Evolutionary conservation across 1,284 basidiomycete species (phyloP).

Genomic region (Butyriboletus appendiculatus): DNA sequence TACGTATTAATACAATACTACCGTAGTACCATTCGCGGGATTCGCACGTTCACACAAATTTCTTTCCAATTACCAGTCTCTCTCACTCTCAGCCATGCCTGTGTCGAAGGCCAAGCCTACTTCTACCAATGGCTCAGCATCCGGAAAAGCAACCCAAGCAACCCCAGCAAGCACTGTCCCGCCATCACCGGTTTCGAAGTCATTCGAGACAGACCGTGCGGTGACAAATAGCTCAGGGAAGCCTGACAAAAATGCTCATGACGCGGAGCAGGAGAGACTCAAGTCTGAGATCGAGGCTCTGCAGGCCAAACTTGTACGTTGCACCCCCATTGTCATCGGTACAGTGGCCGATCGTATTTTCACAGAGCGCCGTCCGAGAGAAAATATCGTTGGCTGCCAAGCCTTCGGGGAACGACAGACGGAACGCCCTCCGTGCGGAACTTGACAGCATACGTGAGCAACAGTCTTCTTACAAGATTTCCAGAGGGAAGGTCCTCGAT

Average conservation of each 20-base stretch:
- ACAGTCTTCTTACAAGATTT: constrained; percentile 81
- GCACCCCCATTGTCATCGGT: not conserved
- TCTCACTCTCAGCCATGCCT: constrained; percentile 38
- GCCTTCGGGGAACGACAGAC: constrained; percentile 68
- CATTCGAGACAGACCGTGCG: constrained; percentile 43
- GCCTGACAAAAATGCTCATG: constrained; percentile 82
- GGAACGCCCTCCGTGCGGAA: constrained; percentile 77
- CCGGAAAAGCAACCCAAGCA: constrained; percentile 40
- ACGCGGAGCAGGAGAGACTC: constrained; percentile 81
- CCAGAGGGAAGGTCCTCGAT: constrained; percentile 77
- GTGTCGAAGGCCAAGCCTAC: constrained; percentile 56
- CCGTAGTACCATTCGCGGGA: not conserved
- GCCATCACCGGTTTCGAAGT: constrained; percentile 48
- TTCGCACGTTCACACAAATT: constrained; percentile 18
- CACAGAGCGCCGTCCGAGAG: constrained; percentile 74
- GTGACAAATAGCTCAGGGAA: constrained; percentile 47
- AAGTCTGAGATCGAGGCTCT: constrained; percentile 83
- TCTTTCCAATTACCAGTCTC: constrained; percentile 5
- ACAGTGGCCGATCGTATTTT: constrained; percentile 4
- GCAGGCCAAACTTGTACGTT: constrained; percentile 78
- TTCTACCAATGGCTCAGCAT: constrained; percentile 43
- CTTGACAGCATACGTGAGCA: constrained; percentile 79
- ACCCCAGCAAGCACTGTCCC: constrained; percentile 45
- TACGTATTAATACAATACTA: not conserved
- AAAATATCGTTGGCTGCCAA: constrained; percentile 73